phyloP scores from a whole-genome alignment of 75 land plant species.

The Picea glauca region DNA sequence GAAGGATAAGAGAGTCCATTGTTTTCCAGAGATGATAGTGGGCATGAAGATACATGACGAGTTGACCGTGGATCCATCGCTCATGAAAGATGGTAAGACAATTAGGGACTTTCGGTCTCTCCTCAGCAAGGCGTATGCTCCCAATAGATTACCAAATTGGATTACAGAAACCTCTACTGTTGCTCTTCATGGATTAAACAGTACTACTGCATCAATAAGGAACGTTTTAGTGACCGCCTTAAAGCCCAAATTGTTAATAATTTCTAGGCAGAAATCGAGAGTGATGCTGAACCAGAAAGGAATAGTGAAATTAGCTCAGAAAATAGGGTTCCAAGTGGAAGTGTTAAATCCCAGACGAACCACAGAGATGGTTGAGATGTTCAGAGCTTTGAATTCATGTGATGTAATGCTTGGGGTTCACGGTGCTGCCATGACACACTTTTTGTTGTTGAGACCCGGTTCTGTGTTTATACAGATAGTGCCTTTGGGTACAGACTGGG shows the following conservation, averaged over 20 bases:
- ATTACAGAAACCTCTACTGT: neutral
- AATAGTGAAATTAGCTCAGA: slow-evolving; percentile 12
- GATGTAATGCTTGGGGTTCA: slow-evolving; percentile 30
- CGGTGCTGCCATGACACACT: slow-evolving; percentile 32
- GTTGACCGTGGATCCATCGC: slow-evolving; percentile 21
- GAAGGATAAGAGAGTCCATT: slow-evolving; percentile 27
- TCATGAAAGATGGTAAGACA: slow-evolving; percentile 13
- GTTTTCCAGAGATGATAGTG: slow-evolving; percentile 37
- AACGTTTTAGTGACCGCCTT: neutral
- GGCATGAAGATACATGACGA: slow-evolving; percentile 44
- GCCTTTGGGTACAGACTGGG: slow-evolving; percentile 30
- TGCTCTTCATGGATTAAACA: neutral
- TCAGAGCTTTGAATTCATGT: slow-evolving; percentile 7
- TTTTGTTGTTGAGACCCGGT: slow-evolving; percentile 28
- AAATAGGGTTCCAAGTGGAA: slow-evolving; percentile 28
- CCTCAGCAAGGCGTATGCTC: slow-evolving; percentile 19
- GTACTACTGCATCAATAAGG: neutral
- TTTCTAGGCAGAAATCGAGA: slow-evolving; percentile 7
- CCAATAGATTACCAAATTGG: neutral
- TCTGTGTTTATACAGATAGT: slow-evolving; percentile 27
- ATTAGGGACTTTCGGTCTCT: slow-evolving; percentile 21
- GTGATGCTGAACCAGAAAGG: slow-evolving; percentile 22
- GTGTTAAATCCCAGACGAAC: slow-evolving; percentile 7
- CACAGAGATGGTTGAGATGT: slow-evolving; percentile 18
- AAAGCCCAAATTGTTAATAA: slow-evolving; percentile 14